Base-by-base conservation (phyloP, 176 grass and related monocot species). In the Rhynchospora tenuis region DNA sequence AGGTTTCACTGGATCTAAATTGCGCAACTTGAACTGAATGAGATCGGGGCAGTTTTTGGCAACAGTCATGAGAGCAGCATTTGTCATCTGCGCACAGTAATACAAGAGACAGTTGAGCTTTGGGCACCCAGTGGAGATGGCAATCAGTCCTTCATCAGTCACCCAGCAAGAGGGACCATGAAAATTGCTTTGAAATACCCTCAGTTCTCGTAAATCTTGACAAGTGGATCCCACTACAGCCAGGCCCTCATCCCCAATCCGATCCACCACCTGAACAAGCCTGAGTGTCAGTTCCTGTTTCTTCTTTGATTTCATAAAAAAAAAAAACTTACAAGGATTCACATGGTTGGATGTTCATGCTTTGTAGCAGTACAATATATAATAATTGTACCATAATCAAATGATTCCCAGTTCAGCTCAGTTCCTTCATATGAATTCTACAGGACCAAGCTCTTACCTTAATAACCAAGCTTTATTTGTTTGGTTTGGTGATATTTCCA, bases 1-100 rank as follows among this genome's bases (percentile, higher is more conserved):
- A 6, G 91, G 91, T 85, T 89, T 97, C 28, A 66, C 19, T 7
- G 89, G 91, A 66, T 94, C 87, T 77, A 97, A 89, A 44, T 94
- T 91, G n/a, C 88, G 91, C 6, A 97, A 79, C 77, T 91, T 90
- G 88, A 97, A 97, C 20, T 88, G 82, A 7, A 85, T 97, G 84
- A 97, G 91, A 88, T 92, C 84, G 33, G 89, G 91, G 42, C 94
- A 97, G 76, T 97, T 90, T 69, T 90, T 89, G 71, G 94, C 89
- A 11, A 97, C 68, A 43, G 88, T 87, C 54, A 87, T 38, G 42
- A 97, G 83, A 56, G 94, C 91, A n/a, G 87, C 89, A 86, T 97
- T 97, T 60, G 94, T 97, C 94, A 97, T 94, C 69, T 97, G 94
- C 27, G 88, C 60, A 81, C 94, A 97, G 27, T 94, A 97, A 83